Percentiles rank a stretch among this genome's conserved stretches.
Conservation (phyloP, 1,284 basidiomycete genomes). For the Ganoderma meredithae region DNA sequence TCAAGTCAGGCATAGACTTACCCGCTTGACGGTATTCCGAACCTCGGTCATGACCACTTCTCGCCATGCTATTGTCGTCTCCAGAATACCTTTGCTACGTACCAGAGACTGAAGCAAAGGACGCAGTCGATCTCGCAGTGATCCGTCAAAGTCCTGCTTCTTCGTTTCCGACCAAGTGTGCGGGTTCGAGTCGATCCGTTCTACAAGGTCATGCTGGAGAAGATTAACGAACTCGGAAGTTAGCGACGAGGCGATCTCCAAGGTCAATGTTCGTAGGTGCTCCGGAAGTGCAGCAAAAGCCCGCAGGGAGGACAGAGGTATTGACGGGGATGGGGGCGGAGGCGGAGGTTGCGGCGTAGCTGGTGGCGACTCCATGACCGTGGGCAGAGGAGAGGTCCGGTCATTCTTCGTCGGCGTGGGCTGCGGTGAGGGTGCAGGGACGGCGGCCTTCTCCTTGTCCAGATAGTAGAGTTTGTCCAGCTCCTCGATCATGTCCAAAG, state of each 20-base stretch:
- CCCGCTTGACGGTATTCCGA: constrained; percentile 64
- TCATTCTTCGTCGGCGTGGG: constrained; percentile 27
- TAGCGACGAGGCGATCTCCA: constrained; percentile 81
- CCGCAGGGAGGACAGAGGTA: constrained; percentile 65
- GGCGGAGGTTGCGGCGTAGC: constrained; percentile 33
- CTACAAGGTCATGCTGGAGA: constrained; percentile 72
- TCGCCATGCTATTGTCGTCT: constrained; percentile 78
- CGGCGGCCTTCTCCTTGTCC: constrained; percentile 15
- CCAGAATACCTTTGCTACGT: constrained; percentile 77
- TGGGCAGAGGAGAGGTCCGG: constrained; percentile 36
- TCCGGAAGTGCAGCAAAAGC: constrained; percentile 78
- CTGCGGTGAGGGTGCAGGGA: constrained; percentile 17
- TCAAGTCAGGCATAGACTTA: constrained; percentile 40
- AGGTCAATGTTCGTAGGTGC: constrained; percentile 69
- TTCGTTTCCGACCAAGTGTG: constrained; percentile 36
- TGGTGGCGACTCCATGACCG: constrained; percentile 44
- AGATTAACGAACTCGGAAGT: constrained; percentile 79
- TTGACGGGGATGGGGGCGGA: constrained; percentile 41
- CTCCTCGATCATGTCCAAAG: constrained; percentile 79
- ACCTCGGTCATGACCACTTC: constrained; percentile 78
- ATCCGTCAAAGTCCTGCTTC: constrained; percentile 42
- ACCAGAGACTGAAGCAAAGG: constrained; percentile 81
- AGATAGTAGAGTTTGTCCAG: constrained; percentile 73
- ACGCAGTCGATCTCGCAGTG: constrained; percentile 66
- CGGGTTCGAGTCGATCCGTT: constrained; percentile 48